A percentile compares a stretch with the other conserved stretches of the same genome.
These are phyloP conservation scores for Passiflora organensis DNA, from an alignment of 345 rosid species.

Conservation along the genomic window DNA sequence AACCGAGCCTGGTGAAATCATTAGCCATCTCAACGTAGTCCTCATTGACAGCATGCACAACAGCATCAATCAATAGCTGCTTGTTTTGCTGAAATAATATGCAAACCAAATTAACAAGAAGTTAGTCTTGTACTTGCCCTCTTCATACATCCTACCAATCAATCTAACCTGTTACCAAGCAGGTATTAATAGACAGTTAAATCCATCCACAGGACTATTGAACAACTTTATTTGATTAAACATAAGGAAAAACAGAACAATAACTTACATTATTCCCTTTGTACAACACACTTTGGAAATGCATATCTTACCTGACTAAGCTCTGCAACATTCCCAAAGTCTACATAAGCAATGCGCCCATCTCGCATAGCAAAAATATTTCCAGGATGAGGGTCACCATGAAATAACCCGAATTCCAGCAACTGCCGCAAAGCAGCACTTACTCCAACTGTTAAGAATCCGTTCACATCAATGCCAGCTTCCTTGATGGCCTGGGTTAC, in stretches of 20 bases:
- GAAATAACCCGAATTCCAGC: constrained; percentile 91
- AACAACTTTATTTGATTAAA: background rate
- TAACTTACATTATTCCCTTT: background rate
- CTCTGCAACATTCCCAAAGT: constrained; percentile 97
- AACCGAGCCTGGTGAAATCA: constrained; percentile 98
- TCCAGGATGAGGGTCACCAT: constrained; percentile 99
- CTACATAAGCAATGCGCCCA: constrained; percentile 97
- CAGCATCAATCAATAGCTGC: constrained; percentile 96
- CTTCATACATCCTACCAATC: too few species aligned
- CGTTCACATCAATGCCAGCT: constrained; percentile 84
- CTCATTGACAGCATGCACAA: constrained; percentile 96
- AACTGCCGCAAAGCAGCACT: constrained; percentile 94
- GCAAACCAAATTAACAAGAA: too few species aligned
- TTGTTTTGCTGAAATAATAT: constrained; percentile 77
- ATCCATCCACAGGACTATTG: background rate
- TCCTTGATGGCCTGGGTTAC: constrained; percentile 72
- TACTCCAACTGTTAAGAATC: constrained; percentile 90
- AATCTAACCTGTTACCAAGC: too few species aligned
- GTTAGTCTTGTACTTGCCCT: too few species aligned
- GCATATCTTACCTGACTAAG: constrained; percentile 75
- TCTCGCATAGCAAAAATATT: constrained; percentile 95
- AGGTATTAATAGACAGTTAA: background rate
- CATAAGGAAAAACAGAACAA: background rate
- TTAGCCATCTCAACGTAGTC: constrained; percentile 98
- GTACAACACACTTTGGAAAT: constrained; percentile 7